phyloP scores from a whole-genome alignment of 108 stramenopile genomes.

The Epipyxis sp. region DNA sequence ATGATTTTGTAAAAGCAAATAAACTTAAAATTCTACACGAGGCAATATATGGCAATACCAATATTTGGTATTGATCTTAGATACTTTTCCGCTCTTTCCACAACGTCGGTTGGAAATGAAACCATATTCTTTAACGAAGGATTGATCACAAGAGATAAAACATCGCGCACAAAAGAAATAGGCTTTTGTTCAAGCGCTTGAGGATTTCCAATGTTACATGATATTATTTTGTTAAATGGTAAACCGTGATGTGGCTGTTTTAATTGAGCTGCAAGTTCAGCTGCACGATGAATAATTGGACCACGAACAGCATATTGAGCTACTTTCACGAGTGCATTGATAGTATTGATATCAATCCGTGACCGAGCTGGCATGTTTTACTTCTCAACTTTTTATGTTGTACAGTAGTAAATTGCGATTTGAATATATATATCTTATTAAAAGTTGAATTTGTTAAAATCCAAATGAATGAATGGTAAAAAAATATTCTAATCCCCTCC shows the following conservation, averaged over 20 bases:
- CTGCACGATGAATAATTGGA: slow-evolving; percentile 31
- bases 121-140: slow-evolving; percentile 57
- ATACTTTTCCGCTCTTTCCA: slow-evolving; percentile 53
- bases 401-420: no score
- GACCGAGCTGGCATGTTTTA: no score
- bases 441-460: no score
- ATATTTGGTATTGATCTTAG: no score
- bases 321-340: slow-evolving; percentile 22
- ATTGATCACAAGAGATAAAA: slow-evolving; percentile 75
- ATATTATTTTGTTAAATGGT: slow-evolving; percentile 50
- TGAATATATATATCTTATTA: no score
- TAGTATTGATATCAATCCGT: slow-evolving; percentile 9
- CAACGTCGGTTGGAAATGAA: slow-evolving; percentile 42
- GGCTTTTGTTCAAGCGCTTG: slow-evolving; percentile 84
- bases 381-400: no score
- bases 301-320: slow-evolving; percentile 45
- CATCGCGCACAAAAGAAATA: slow-evolving; percentile 74
- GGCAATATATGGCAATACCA: no score
- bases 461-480: no score
- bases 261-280: slow-evolving; percentile 22
- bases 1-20: no score
- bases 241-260: not conserved
- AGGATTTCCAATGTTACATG: slow-evolving; percentile 95
- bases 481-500: no score
- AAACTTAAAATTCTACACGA: no score